These are phyloP conservation scores for Pestalotiopsis sp. DNA, from an alignment of 2,329 filamentous ascomycete species.

Conservation along the genomic window DNA sequence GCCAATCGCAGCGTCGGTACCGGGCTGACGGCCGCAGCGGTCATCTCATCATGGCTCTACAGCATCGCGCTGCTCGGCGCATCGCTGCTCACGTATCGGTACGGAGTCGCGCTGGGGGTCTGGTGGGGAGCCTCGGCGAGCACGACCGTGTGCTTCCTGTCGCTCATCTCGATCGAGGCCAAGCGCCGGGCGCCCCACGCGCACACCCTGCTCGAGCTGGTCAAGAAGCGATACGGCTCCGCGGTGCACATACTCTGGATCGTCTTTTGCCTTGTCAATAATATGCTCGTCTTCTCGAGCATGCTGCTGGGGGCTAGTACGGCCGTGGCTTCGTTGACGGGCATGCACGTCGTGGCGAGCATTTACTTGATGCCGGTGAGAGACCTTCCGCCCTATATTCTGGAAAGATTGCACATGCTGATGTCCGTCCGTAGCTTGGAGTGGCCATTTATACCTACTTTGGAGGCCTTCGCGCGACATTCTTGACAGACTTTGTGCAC, in stretches of 20 bases:
- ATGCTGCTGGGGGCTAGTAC: constrained; percentile 3
- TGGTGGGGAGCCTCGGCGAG: constrained; percentile 6
- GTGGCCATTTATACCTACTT: constrained; percentile 42
- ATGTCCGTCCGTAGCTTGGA: not conserved
- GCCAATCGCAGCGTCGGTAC: not conserved
- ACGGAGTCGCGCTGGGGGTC: not conserved
- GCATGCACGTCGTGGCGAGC: not conserved
- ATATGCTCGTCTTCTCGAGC: constrained; percentile 3
- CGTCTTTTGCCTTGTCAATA: not conserved
- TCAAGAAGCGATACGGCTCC: not conserved
- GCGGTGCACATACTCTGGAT: not conserved
- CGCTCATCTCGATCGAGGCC: constrained; percentile 1
- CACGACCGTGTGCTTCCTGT: not conserved
- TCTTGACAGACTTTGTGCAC: constrained; percentile 55
- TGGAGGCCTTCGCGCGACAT: constrained; percentile 42
- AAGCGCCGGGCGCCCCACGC: not conserved
- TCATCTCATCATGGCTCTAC: constrained; percentile 3
- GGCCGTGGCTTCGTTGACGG: not conserved
- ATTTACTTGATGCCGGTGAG: constrained; percentile 5
- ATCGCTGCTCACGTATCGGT: not conserved
- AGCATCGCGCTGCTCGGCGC: not conserved
- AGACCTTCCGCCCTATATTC: not conserved
- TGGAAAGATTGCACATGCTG: not conserved
- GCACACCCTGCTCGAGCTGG: constrained; percentile 2
- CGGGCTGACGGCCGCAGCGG: not conserved